Evolutionary conservation across 441 rosid species (phyloP).

Genomic region (Aquilaria agallochum): DNA sequence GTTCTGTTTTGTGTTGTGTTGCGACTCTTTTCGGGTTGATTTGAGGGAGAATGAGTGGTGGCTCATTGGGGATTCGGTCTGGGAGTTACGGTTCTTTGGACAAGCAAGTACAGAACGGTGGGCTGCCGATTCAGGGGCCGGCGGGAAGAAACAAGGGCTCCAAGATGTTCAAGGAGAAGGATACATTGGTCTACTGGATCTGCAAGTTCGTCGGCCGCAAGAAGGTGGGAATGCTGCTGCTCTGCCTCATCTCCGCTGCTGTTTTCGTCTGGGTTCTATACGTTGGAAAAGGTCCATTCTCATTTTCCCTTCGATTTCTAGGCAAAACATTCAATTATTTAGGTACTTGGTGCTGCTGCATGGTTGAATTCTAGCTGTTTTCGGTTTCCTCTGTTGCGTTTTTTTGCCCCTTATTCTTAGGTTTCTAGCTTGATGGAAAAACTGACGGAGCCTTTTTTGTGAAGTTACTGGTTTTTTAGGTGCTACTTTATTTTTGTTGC

Average conservation of each 20-base stretch:
- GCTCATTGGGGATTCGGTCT: constrained; percentile 85
- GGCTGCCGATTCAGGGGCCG: constrained; percentile 44
- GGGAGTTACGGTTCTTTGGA: constrained; percentile 95
- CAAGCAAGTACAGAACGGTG: constrained; percentile 60
- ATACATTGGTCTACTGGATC: constrained; percentile 75
- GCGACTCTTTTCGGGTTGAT: constrained; percentile 28
- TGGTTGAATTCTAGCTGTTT: not conserved
- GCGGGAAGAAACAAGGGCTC: constrained; percentile 55
- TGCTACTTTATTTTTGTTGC: too few relatives aligned
- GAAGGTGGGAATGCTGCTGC: constrained; percentile 91
- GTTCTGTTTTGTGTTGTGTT: constrained; percentile 35
- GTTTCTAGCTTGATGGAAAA: too few relatives aligned
- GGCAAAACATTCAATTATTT: too few relatives aligned
- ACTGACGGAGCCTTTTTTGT: too few relatives aligned
- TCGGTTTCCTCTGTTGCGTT: not conserved
- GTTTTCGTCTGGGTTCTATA: constrained; percentile 80
- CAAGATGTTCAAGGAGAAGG: constrained; percentile 87
- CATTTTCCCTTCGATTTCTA: constrained; percentile 1
- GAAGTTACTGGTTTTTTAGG: too few relatives aligned
- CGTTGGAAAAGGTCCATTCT: constrained; percentile 72
- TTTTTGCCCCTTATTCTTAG: too few relatives aligned
- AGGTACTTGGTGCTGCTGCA: too few relatives aligned
- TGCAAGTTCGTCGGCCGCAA: constrained; percentile 84
- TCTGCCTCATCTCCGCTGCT: constrained; percentile 71
- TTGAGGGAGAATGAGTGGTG: constrained; percentile 63